phyloP scores from a whole-genome alignment of 2,329 filamentous ascomycete genomes.

The Aspergillus flavus region DNA sequence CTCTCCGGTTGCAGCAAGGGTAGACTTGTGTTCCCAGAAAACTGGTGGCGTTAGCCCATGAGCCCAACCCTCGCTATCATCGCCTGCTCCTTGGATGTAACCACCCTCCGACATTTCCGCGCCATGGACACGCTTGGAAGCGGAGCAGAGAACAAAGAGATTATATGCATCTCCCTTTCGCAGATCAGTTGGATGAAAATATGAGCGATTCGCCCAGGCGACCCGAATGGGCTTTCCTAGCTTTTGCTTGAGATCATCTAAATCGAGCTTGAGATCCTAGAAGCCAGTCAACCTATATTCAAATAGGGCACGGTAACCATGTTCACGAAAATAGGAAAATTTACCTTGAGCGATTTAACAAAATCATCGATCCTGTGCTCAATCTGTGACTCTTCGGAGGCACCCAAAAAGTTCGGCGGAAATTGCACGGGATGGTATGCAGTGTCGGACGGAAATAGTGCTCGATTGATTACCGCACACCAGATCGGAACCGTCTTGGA shows the following conservation, averaged over 20 bases:
- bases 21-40: constrained; percentile 73
- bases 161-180: constrained; percentile 59
- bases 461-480: constrained; percentile 81
- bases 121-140: constrained; percentile 70
- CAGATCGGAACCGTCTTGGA: constrained; percentile 94
- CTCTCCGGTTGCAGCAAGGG: constrained; percentile 66
- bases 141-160: constrained; percentile 81
- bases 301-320: not conserved
- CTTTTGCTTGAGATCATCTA: constrained; percentile 55
- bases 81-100: constrained; percentile 92
- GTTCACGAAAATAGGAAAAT: constrained; percentile 5
- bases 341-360: constrained; percentile 52
- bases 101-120: constrained; percentile 70
- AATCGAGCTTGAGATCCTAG: constrained; percentile 64
- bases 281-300: constrained; percentile 17
- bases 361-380: constrained; percentile 61
- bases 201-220: constrained; percentile 77
- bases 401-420: constrained; percentile 71
- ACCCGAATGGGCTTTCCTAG: constrained; percentile 74
- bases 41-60: constrained; percentile 72
- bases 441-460: constrained; percentile 66
- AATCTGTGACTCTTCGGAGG: constrained; percentile 80
- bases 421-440: constrained; percentile 63
- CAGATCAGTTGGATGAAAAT: constrained; percentile 50
- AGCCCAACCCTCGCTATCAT: constrained; percentile 94